Evolutionary conservation across 78 protist genomes (phyloP), one percentile per base, ranked within the genome.

Genomic region (Dictyostelium purpureum): DNA sequence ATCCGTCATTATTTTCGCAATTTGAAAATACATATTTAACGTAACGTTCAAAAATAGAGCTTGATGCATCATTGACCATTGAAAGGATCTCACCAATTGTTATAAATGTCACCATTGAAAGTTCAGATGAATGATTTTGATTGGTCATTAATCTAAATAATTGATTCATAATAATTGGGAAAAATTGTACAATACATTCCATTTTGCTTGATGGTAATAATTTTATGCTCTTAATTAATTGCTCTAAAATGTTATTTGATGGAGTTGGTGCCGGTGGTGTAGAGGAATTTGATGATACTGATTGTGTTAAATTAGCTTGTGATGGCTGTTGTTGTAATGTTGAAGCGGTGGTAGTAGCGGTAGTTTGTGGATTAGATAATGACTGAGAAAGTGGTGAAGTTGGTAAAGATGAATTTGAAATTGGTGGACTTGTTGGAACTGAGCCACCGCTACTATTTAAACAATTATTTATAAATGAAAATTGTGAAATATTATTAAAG

Each of bases 91-190:
- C 92, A 24, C 92, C 92, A 38, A 85, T 85, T 0, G 69, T 33
- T 12, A 73, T 85, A 33, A 85, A 85, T 24, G 82, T 67, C 19
- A 31, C 52, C 80, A 85, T 73, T 9, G 83, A 52, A 1, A 85
- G 26, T 21, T 85, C 92, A 42, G 66, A 40, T 6, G 77, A 59
- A 14, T 49, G 79, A 33, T 49, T 35, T 19, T 24, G 49, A 45
- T 66, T 74, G 1, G 92, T 73, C 92, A 85, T 85, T 26, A 85
- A 57, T 35, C 92, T 52, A 35, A 85, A 85, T 21, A 85, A 57
- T 73, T 85, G 92, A 47, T 85, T 85, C 82, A 85, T 73, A 2
- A 85, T 10, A 33, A 85, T 61, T 16, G 92, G 92, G 42, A 85
- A 85, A 74, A 59, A 85, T 52, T 85, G 80, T 5, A 61, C n/a